Conservation (phyloP, 169 alveolate genomes). For the Toxoplasma gondii region DNA sequence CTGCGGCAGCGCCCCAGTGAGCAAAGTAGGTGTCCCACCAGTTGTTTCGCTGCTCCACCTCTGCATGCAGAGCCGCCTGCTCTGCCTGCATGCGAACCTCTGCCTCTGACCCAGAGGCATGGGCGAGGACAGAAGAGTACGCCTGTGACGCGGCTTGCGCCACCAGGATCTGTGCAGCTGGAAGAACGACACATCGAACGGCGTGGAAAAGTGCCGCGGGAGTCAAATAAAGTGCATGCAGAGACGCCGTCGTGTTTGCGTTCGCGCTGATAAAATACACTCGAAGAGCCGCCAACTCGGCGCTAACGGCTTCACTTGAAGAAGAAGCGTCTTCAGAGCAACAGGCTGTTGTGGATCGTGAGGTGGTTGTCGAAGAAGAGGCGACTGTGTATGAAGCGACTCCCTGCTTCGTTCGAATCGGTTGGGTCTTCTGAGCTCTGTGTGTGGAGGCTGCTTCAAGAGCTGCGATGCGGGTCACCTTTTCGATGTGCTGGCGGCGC, state of each 20-base stretch:
- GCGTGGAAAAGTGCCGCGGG: slow-evolving; percentile 34
- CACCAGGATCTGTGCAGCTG: background rate
- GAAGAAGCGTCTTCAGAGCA: background rate
- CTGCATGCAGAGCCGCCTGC: background rate
- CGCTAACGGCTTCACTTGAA: background rate
- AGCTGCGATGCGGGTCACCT: background rate
- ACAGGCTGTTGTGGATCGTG: background rate
- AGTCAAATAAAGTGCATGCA: slow-evolving; percentile 16
- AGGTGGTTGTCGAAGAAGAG: too few relatives aligned
- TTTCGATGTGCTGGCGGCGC: background rate
- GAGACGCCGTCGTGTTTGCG: background rate
- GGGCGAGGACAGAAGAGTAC: background rate
- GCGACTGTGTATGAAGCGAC: too few relatives aligned
- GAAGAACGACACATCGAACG: background rate
- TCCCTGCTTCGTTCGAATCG: background rate
- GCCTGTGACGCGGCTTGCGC: background rate
- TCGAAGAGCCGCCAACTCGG: background rate
- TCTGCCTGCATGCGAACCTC: background rate
- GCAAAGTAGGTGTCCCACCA: background rate
- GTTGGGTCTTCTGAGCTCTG: background rate
- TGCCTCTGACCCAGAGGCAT: background rate
- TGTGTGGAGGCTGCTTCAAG: background rate
- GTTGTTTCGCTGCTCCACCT: background rate
- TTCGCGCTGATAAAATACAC: background rate
- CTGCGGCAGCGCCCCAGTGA: slow-evolving; percentile 25